Conservation (phyloP, 2,329 filamentous ascomycete genomes). For the Penicillium corylophilum region DNA sequence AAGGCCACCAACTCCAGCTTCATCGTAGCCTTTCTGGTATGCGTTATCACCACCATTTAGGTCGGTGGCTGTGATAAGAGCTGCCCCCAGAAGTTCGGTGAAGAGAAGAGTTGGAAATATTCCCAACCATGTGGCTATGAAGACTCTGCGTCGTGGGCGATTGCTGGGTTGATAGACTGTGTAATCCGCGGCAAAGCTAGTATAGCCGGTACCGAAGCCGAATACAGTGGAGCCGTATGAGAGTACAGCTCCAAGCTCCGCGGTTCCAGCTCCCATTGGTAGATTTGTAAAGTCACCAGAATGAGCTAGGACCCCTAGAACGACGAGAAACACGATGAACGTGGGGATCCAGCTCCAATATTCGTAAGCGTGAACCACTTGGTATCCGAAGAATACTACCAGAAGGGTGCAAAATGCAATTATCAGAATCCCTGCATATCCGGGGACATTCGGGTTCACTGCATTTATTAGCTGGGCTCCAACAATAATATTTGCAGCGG, state of each 20-base stretch:
- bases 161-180: constrained; percentile 72
- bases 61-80: constrained; percentile 63
- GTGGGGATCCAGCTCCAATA: constrained; percentile 72
- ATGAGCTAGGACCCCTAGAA: constrained; percentile 65
- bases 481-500: constrained; percentile 73
- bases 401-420: constrained; percentile 66
- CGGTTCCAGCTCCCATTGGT: constrained; percentile 58
- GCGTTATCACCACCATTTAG: constrained; percentile 54
- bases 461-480: constrained; percentile 74
- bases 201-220: constrained; percentile 71
- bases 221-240: constrained; percentile 66
- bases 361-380: constrained; percentile 73
- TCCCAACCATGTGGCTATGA: constrained; percentile 66
- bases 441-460: constrained; percentile 67
- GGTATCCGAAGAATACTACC: constrained; percentile 70
- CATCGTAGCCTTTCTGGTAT: constrained; percentile 56
- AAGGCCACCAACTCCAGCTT: constrained; percentile 65
- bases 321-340: constrained; percentile 69
- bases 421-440: constrained; percentile 71
- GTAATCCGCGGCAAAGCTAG: constrained; percentile 72
- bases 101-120: constrained; percentile 70
- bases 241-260: constrained; percentile 61
- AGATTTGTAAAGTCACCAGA: constrained; percentile 63
- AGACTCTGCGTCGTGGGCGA: constrained; percentile 62
- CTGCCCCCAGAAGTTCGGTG: constrained; percentile 69